Conservation (phyloP, 352 stramenopile species). For the Phytophthora cryptogea region DNA sequence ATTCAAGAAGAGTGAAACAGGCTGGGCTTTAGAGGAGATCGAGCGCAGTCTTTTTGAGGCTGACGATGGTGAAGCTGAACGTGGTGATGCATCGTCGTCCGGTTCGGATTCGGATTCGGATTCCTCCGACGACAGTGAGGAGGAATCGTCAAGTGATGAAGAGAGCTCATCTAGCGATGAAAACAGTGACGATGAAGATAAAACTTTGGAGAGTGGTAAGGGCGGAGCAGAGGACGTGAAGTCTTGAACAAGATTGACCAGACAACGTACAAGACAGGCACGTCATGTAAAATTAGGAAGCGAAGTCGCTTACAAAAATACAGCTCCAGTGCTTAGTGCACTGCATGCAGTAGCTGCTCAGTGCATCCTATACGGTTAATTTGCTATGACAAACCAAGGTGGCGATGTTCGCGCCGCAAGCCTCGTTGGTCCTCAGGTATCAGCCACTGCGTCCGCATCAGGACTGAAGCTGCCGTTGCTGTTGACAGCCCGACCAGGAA, state of each 20-base stretch:
- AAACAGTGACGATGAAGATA: conserved; percentile 12
- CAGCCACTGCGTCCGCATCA: not conserved
- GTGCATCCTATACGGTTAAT: conserved; percentile 6
- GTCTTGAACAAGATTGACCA: conserved; percentile 15
- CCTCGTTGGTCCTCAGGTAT: conserved; percentile 9
- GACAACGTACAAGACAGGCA: not conserved
- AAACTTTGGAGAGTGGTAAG: not conserved
- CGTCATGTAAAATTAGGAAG: conserved; percentile 43
- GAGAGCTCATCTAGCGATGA: conserved; percentile 21
- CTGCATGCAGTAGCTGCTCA: not conserved
- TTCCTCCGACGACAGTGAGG: conserved; percentile 35
- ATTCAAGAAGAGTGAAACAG: conserved; percentile 72
- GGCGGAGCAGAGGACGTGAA: conserved; percentile 4
- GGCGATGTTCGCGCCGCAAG: conserved; percentile 15
- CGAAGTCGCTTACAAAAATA: conserved; percentile 33
- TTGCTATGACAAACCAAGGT: conserved; percentile 26
- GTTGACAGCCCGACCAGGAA: conserved; percentile 59
- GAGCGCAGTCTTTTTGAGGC: conserved; percentile 60
- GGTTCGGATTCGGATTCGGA: conserved; percentile 36
- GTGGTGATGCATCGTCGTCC: conserved; percentile 30
- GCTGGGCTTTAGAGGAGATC: conserved; percentile 79
- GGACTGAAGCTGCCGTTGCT: conserved; percentile 52
- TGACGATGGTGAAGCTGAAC: conserved; percentile 24
- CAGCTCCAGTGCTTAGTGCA: conserved; percentile 16
- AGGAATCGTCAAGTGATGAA: conserved; percentile 38